These are phyloP conservation scores for Oxytropis ochrocephala DNA, from an alignment of 306 rosid species.

Conservation along the genomic window DNA sequence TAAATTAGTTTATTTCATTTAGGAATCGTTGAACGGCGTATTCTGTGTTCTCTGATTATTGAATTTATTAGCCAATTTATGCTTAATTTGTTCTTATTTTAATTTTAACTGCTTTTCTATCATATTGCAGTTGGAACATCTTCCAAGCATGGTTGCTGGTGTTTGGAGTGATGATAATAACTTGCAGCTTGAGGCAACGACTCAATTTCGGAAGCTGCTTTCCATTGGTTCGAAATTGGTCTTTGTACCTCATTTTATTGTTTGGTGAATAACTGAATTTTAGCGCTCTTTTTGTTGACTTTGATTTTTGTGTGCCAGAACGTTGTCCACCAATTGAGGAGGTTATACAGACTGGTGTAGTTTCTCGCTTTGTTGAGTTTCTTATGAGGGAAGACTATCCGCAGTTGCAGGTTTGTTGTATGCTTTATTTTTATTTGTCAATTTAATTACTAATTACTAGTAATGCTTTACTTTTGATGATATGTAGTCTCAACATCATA, in stretches of 20 bases:
- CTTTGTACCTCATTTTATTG: neutral
- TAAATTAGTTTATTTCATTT: neutral
- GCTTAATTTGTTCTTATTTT: neutral
- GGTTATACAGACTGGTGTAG: conserved; percentile 92
- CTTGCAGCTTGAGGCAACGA: conserved; percentile 85
- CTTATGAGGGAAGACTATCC: conserved; percentile 85
- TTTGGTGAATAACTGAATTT: neutral
- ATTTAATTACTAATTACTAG: neutral
- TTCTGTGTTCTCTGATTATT: neutral
- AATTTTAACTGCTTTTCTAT: neutral
- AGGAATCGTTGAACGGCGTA: neutral
- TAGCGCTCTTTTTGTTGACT: neutral
- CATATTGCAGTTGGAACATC: conserved; percentile 75
- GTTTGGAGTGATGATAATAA: conserved; percentile 72
- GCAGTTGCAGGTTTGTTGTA: conserved; percentile 72
- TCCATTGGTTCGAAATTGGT: conserved; percentile 64
- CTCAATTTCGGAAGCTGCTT: conserved; percentile 92
- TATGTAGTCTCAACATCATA: neutral
- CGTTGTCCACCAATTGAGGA: conserved; percentile 96
- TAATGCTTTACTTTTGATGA: neutral
- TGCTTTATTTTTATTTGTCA: neutral
- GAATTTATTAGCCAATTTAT: neutral
- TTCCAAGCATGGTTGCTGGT: conserved; percentile 89
- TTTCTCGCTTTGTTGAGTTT: conserved; percentile 92
- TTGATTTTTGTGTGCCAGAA: conserved; percentile 32